Conservation (phyloP, 2,329 filamentous ascomycete species). For the Talaromyces islandicus region DNA sequence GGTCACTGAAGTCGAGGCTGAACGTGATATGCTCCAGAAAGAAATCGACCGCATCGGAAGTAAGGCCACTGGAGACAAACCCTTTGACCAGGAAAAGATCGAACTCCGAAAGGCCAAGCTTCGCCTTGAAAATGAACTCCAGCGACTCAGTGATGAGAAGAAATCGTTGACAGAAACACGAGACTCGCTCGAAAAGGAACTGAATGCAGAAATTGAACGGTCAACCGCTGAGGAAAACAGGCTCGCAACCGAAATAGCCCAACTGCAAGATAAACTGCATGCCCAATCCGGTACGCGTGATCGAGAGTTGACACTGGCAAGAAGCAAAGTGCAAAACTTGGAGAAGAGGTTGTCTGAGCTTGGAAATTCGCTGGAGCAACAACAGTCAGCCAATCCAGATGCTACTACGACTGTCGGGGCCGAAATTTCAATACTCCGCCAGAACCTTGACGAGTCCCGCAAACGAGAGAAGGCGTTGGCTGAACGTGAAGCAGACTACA, state of each 20-base stretch:
- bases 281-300: slow-evolving; percentile 35
- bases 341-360: slow-evolving; percentile 50
- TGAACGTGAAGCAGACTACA: slow-evolving; percentile 60
- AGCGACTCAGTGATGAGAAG: slow-evolving; percentile 60
- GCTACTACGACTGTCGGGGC: slow-evolving; percentile 26
- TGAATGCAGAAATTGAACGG: slow-evolving; percentile 62
- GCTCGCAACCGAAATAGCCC: slow-evolving; percentile 43
- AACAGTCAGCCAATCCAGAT: slow-evolving; percentile 37
- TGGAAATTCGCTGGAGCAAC: slow-evolving; percentile 49
- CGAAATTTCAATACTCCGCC: slow-evolving; percentile 57
- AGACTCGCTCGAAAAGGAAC: slow-evolving; percentile 54
- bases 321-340: slow-evolving; percentile 59
- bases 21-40: slow-evolving; percentile 61
- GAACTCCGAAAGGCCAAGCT: slow-evolving; percentile 63
- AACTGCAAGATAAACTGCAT: slow-evolving; percentile 48
- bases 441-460: slow-evolving; percentile 58
- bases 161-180: slow-evolving; percentile 52
- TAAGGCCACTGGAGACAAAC: slow-evolving; percentile 53
- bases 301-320: slow-evolving; percentile 47
- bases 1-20: slow-evolving; percentile 54
- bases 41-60: slow-evolving; percentile 53
- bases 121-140: slow-evolving; percentile 62
- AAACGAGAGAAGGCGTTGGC: slow-evolving; percentile 60
- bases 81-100: slow-evolving; percentile 62
- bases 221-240: slow-evolving; percentile 62